Conservation (phyloP, 192 early-diverging fungal genomes). For the Funneliformis geosporum region DNA sequence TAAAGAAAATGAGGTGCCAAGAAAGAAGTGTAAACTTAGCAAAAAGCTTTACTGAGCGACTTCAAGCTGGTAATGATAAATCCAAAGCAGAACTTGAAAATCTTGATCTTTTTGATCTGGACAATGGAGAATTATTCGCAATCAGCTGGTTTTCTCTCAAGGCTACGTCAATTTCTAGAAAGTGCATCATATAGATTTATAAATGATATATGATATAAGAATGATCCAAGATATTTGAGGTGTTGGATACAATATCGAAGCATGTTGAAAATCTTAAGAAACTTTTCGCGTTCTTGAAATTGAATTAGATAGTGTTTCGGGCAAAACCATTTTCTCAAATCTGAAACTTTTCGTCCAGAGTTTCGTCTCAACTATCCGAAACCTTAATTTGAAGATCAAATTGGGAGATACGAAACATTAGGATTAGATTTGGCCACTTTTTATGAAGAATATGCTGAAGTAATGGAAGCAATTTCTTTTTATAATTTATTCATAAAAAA, state of each 20-base stretch:
- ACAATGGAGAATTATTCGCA: constrained; percentile 62
- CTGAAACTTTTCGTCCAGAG: no score
- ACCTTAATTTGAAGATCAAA: no score
- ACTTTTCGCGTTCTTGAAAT: constrained; percentile 73
- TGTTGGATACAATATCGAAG: constrained; percentile 47
- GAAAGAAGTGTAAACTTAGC: no score
- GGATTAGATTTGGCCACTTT: constrained; percentile 63
- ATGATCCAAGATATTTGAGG: constrained; percentile 57
- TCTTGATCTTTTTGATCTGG: constrained; percentile 64
- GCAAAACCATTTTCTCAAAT: no score
- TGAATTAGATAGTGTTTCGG: no score
- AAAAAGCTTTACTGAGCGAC: no score
- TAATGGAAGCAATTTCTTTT: constrained; percentile 51
- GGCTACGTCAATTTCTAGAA: constrained; percentile 56
- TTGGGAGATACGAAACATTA: no score
- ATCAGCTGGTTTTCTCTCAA: constrained; percentile 50
- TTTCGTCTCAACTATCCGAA: no score
- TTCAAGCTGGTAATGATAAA: constrained; percentile 29
- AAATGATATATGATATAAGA: constrained; percentile 56
- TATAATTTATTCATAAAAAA: background rate
- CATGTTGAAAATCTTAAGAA: constrained; percentile 64
- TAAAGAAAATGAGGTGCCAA: no score
- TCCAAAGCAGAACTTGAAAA: constrained; percentile 40
- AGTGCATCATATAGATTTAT: constrained; percentile 47
- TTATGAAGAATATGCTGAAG: constrained; percentile 76